A percentile compares a stretch with the other conserved stretches of the same genome.
These are phyloP conservation scores for Xylariaceae sp. DNA, from an alignment of 2,329 filamentous ascomycete genomes.

Conservation along the genomic window DNA sequence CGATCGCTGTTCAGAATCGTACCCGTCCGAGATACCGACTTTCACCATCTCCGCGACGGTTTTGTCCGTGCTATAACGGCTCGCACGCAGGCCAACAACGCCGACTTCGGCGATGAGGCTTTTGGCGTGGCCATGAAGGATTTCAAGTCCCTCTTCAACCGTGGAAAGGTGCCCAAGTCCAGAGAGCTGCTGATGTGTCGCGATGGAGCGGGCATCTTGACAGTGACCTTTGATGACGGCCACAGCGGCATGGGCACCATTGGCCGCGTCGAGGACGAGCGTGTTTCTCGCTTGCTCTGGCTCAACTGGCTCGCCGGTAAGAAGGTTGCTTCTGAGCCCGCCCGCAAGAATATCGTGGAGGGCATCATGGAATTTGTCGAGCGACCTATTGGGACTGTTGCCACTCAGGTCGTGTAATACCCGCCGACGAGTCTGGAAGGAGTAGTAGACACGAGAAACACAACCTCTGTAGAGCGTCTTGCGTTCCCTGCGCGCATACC, in stretches of 20 bases:
- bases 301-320: constrained; percentile 83
- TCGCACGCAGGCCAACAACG: constrained; percentile 57
- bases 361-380: constrained; percentile 86
- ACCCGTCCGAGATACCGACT: constrained; percentile 91
- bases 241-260: constrained; percentile 50
- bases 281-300: constrained; percentile 80
- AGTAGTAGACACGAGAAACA: too few relatives aligned
- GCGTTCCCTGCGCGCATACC: too few relatives aligned
- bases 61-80: constrained; percentile 82
- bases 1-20: constrained; percentile 78
- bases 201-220: constrained; percentile 60
- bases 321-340: constrained; percentile 79
- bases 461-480: too few relatives aligned
- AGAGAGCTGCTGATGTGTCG: constrained; percentile 72
- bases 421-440: too few relatives aligned
- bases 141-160: constrained; percentile 79
- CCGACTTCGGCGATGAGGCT: constrained; percentile 60
- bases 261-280: constrained; percentile 72
- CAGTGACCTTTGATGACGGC: constrained; percentile 62
- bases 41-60: constrained; percentile 85
- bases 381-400: constrained; percentile 81
- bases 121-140: constrained; percentile 73
- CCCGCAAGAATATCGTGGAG: constrained; percentile 76
- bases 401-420: constrained; percentile 63
- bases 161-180: constrained; percentile 75